Conservation (phyloP, 139 green algal genomes). For the Picochlorum sp. region DNA sequence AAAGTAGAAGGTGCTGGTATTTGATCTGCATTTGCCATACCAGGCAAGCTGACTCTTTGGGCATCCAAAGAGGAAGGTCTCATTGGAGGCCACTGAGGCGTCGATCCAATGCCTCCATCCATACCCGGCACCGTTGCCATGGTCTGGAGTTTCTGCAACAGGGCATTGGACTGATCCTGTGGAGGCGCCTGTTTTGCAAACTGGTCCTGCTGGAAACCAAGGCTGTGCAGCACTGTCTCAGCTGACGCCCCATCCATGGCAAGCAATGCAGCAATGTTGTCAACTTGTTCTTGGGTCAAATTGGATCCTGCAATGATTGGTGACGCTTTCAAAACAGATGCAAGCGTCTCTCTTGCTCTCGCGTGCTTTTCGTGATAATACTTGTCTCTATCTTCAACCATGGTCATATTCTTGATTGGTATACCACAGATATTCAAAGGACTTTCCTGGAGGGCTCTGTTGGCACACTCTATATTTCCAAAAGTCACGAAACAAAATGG, state of each 20-base stretch:
- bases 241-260: constrained; percentile 26
- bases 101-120: constrained; percentile 14
- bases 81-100: constrained; percentile 17
- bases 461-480: constrained; percentile 12
- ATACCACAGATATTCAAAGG: constrained; percentile 29
- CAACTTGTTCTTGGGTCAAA: constrained; percentile 17
- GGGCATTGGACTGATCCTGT: background rate
- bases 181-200: background rate
- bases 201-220: background rate
- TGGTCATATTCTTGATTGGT: constrained; percentile 34
- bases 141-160: background rate
- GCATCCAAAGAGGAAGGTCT: constrained; percentile 6
- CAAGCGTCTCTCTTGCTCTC: constrained; percentile 14
- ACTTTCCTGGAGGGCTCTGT: constrained; percentile 16
- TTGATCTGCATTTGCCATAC: no score
- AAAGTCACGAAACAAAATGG: constrained; percentile 42
- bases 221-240: constrained; percentile 8
- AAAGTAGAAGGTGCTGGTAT: no score
- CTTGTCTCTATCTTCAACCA: constrained; percentile 31
- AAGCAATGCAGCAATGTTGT: constrained; percentile 27
- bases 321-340: constrained; percentile 4
- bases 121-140: background rate
- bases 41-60: no score
- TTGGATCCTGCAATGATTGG: background rate
- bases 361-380: constrained; percentile 37